Evolutionary conservation across 345 rosid species (phyloP), one percentile per base, ranked within the genome.

Genomic region (Citrus inodora): DNA sequence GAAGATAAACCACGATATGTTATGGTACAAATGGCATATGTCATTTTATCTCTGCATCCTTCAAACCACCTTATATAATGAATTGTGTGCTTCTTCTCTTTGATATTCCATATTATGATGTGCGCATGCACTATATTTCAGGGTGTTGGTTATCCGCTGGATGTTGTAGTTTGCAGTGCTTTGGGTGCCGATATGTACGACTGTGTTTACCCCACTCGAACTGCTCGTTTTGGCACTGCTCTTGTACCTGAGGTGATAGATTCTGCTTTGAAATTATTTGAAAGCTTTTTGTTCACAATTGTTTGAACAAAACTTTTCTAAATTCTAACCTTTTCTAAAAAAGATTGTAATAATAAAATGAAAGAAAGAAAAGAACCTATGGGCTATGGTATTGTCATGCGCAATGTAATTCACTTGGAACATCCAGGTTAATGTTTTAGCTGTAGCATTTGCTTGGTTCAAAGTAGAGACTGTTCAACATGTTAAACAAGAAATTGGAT

Each of bases 81-180:
- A 70, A 22, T 5, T 30, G 7, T 21, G 28, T 10, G 9, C 77
- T 58, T 58, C 24, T 62, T 32, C 70, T 51, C 69, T 62, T 78
- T 55, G 60, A 53, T 78, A 37, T 42, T 40, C 38, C n/a, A 38
- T 11, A 67, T 28, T 38, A 56, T 69, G 30, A 48, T 56, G 27
- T 67, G 32, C 22, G 9, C 40, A 27, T 42, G 24, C 42, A 32
- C 48, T 65, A 70, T 73, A 58, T 85, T 80, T 81, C 85, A 92
- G 95, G 97, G 97, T 78, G 92, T 92, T 80, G 95, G 95, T 19
- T 91, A 90, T 87, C 97, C 97, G 7, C 81, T 92, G 76, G 94
- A 91, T 87, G 87, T 91, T 65, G 92, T 92, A 70, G 95, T 92
- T 75, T 92, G 97, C 88, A 92, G 93, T 83, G 93, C 95, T 78